Evolutionary conservation across 257 asterid genomes (phyloP).

Genomic region (Striga asiatica): DNA sequence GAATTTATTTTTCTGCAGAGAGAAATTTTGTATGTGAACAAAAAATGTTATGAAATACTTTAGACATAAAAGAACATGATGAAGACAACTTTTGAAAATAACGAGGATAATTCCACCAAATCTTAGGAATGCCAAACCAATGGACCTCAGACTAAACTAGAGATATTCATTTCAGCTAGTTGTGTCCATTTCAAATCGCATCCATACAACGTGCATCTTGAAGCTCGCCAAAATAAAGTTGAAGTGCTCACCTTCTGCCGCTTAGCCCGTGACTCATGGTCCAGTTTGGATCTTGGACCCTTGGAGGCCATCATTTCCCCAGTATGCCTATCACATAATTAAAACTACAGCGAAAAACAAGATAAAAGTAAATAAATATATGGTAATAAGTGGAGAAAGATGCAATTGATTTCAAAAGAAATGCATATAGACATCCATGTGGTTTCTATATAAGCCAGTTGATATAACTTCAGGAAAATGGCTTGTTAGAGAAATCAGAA

Average conservation of each 20-base stretch:
- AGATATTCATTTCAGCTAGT: background rate
- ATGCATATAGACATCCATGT: background rate
- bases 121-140: slow-evolving; percentile 6
- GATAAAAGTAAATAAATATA: background rate
- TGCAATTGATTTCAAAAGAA: background rate
- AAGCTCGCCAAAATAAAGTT: slow-evolving; percentile 9
- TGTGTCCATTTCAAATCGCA: background rate
- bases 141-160: background rate
- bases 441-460: too few relatives aligned
- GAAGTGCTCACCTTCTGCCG: slow-evolving; percentile 65
- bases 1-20: background rate
- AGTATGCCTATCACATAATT: slow-evolving; percentile 37
- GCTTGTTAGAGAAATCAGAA: too few relatives aligned
- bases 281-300: slow-evolving; percentile 92
- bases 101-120: background rate
- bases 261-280: slow-evolving; percentile 85
- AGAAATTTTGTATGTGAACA: background rate
- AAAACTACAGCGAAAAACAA: slow-evolving; percentile 18
- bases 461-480: too few relatives aligned
- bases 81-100: background rate
- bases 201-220: too few relatives aligned
- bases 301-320: slow-evolving; percentile 82
- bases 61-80: background rate
- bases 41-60: background rate
- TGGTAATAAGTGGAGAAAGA: background rate